Conservation (phyloP, 2,329 filamentous ascomycete species). For the Ophiostoma australiae region DNA sequence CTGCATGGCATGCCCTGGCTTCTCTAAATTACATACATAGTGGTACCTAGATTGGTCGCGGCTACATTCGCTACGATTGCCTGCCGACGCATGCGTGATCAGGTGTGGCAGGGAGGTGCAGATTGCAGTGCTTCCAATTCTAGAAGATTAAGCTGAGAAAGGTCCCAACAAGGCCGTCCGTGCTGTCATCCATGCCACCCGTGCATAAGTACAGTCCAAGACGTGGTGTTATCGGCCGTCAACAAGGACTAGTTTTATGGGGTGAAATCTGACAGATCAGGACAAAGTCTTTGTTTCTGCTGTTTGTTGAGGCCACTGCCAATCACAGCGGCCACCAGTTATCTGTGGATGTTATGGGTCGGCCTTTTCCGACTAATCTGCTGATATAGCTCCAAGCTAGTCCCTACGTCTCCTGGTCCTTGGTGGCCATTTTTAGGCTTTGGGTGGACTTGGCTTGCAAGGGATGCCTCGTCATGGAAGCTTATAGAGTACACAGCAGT, state of each 20-base stretch:
- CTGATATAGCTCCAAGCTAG: conserved; percentile 9
- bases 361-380: conserved; percentile 13
- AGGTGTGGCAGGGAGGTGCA: conserved; percentile 5
- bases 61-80: background rate
- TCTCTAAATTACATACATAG: background rate
- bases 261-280: conserved; percentile 9
- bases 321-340: conserved; percentile 9
- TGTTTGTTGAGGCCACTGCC: background rate
- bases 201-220: too few relatives aligned
- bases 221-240: conserved; percentile 4
- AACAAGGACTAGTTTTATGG: conserved; percentile 12
- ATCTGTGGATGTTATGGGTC: conserved; percentile 14
- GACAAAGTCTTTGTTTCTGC: conserved; percentile 2
- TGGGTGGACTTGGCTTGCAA: background rate
- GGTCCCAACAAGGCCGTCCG: background rate
- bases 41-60: too few relatives aligned
- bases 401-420: background rate
- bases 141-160: background rate
- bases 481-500: background rate
- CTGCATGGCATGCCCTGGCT: background rate
- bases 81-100: background rate
- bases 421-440: conserved; percentile 13
- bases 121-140: conserved; percentile 9
- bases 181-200: background rate
- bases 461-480: conserved; percentile 6